Evolutionary conservation across 495 filamentous ascomycete species (phyloP), one percentile per base, ranked within the genome.

Genomic region (Aspergillus cristatus): DNA sequence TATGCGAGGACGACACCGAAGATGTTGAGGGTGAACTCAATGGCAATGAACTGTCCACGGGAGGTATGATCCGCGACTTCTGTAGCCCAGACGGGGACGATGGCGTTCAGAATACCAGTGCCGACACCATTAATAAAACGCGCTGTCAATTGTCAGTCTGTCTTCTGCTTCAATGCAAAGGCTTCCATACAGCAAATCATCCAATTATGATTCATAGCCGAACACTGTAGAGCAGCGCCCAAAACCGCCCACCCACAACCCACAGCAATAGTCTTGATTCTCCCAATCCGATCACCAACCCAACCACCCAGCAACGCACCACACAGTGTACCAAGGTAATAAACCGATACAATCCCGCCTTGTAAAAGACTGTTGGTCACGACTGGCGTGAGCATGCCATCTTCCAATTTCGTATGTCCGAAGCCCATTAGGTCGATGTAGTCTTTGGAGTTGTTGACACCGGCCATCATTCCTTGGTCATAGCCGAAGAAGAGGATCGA

Each of bases 391-490:
- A 53, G 50, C 4, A 63, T 58, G 18, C 63, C 67, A 17, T 60
- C 51, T n/a, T 49, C 43, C 24, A 67, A 60, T 28, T 76, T 60
- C 5, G 66, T 69, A 37, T 81, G 65, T 3, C 80, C 81, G 44
- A 83, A 78, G 24, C 68, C 65, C 79, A 84, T 83, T 10, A 74
- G 60, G 7, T 76, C 63, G 43, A 78, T 74, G 49, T 84, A 84
- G 43, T 82, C 56, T 25, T 71, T 65, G 20, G 74, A 64, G 33
- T 72, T 77, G 53, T 85, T 84, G 6, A 86, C 82, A 32, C 82
- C 81, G 14, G 76, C 74, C 78, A 84, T 86, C 70, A 86, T 75
- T 40, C 82, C 81, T 51, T 81, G 77, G 41, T 81, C 77, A 54
- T 81, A 82, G 36, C 73, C 75, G 32, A 76, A 75, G 60, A 77